Base-by-base conservation (phyloP, 1,139 yeast genomes). In the Scheffersomyces parashehatae region DNA sequence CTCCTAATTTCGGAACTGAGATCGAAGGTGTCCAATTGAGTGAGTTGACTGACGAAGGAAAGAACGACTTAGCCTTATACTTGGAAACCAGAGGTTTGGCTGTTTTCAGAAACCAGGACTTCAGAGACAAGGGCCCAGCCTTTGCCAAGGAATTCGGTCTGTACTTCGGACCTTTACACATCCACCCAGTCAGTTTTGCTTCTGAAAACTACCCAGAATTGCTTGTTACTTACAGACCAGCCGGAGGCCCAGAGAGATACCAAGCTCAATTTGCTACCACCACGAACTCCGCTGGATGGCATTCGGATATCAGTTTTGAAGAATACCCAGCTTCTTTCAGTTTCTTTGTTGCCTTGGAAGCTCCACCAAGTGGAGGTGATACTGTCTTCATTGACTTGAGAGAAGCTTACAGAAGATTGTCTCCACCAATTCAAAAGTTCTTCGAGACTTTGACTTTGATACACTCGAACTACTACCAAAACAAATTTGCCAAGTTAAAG, bases 1-100 rank as follows among this genome's bases (percentile, higher is more conserved):
- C 70, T 7, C 71, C 71, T 3, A 61, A 64, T 43, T 64, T 64
- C 37, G 72, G 72, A 6, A 59, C 66, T 29, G 68, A 64, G 44
- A 50, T 67, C 37, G 57, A 53, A 8, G 71, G 71, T 10, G 50
- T 66, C 34, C 70, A 66, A 49, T 57, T 66, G 40, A 62, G 68
- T 41, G 61, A 61, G 39, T 58, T 66, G 46, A 59, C 57, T 38
- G 68, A 64, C 34, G 55, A 58, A 6, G 69, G 62, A 5, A 65
- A 60, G 51, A 65, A 66, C 47, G 70, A 66, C 43, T 58, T 66
- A 47, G 70, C 70, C 7, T 55, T 65, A 37, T 58, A 52, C 35
- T 54, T 66, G 43, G 70, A 62, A 28, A 64, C 60, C 34, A 57
- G 70, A 53, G 68, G 68, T 10, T 59, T 66, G 38, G 64, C 55